Conservation (phyloP, 148 eudicot genomes). For the Vaccinium myrtillus region DNA sequence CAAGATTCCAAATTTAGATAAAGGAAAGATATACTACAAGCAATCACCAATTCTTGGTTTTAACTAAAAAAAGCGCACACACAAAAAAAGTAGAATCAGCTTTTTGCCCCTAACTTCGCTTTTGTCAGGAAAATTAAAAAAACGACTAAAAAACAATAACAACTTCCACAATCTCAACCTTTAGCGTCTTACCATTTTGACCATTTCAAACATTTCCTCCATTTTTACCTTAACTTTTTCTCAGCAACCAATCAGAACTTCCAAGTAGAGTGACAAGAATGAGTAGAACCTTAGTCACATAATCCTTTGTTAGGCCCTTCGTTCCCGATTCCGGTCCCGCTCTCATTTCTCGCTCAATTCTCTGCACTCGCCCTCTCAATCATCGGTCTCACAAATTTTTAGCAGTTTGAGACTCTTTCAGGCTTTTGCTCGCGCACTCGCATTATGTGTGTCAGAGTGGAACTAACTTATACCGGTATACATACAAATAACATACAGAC, state of each 20-base stretch:
- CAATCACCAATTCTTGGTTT: not conserved
- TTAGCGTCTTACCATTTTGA: not conserved
- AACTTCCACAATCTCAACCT: not conserved
- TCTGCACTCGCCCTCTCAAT: too few relatives aligned
- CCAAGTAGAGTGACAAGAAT: not conserved
- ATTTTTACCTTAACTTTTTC: not conserved
- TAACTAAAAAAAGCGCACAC: not conserved
- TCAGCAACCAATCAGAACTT: conserved; percentile 3
- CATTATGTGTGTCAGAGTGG: too few relatives aligned
- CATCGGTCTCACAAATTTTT: too few relatives aligned
- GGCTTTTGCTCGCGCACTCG: too few relatives aligned
- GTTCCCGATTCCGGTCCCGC: too few relatives aligned
- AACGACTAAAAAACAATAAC: not conserved
- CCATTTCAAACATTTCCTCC: not conserved
- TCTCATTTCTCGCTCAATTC: too few relatives aligned
- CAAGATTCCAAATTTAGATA: conserved; percentile 56
- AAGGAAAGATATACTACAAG: conserved; percentile 26
- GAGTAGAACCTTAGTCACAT: not conserved
- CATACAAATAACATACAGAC: too few relatives aligned
- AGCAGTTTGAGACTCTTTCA: too few relatives aligned
- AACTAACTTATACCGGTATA: too few relatives aligned
- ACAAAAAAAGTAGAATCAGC: not conserved
- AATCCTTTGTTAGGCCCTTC: too few relatives aligned
- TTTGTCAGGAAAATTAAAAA: not conserved
- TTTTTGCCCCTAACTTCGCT: not conserved